Evolutionary conservation across 176 grass and related monocot species (phyloP).

Genomic region (Eragrostis curvula): DNA sequence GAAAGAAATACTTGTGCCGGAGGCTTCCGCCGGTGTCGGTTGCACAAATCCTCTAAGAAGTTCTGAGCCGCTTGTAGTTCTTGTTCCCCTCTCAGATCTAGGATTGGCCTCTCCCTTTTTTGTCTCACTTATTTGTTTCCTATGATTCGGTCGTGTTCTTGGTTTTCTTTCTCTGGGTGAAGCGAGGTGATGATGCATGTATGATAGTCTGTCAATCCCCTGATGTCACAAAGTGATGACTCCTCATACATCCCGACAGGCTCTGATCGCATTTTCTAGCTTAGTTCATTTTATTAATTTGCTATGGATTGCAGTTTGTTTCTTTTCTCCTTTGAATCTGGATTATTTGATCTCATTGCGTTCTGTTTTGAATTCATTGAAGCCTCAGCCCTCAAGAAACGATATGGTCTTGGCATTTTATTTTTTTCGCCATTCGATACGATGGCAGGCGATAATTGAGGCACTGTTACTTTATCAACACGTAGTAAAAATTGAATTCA

Average conservation of each 20-base stretch:
- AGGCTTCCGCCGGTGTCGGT: slow-evolving; percentile 67
- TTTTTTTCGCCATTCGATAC: too few relatives aligned
- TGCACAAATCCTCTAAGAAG: slow-evolving; percentile 94
- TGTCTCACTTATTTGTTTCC: background rate
- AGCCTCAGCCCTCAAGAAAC: too few relatives aligned
- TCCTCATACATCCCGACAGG: slow-evolving; percentile 70
- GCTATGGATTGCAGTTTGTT: background rate
- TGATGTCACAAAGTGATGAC: slow-evolving; percentile 73
- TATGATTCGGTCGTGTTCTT: background rate
- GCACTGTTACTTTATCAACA: too few relatives aligned
- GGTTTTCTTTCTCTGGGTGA: background rate
- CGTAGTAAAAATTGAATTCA: too few relatives aligned
- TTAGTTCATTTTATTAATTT: too few relatives aligned
- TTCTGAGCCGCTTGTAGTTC: slow-evolving; percentile 53
- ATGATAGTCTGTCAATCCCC: slow-evolving; percentile 89
- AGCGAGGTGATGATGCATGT: slow-evolving; percentile 72
- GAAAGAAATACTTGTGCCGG: slow-evolving; percentile 60
- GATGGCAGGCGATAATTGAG: too few relatives aligned
- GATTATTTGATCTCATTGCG: background rate
- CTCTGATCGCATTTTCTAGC: slow-evolving; percentile 59
- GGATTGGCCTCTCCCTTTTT: accelerated
- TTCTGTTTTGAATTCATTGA: background rate
- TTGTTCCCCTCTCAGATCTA: background rate
- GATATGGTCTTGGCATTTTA: too few relatives aligned
- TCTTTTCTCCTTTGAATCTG: background rate